These are phyloP conservation scores for Fraxinus quadrangulata DNA, from an alignment of 257 asterid genomes.

Conservation along the genomic window DNA sequence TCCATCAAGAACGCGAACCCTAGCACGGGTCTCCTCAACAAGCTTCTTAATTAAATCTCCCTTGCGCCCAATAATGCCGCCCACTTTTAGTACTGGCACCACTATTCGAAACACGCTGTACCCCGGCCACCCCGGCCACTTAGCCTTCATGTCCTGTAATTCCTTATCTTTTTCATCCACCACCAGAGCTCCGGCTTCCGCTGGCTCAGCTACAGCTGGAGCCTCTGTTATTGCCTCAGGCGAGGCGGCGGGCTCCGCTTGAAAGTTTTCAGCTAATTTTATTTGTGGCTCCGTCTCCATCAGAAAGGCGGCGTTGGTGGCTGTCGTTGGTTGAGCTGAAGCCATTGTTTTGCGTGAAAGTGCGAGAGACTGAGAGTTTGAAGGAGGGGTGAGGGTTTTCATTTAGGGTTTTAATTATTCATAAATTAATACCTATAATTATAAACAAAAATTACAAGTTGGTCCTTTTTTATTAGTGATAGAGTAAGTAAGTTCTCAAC, in stretches of 20 bases:
- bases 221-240: background rate
- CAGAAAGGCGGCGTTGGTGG: background rate
- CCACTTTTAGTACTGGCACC: conserved; percentile 51
- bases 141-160: background rate
- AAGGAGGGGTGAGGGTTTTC: background rate
- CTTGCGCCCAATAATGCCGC: conserved; percentile 52
- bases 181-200: background rate
- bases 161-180: conserved; percentile 17
- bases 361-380: background rate
- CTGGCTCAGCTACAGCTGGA: background rate
- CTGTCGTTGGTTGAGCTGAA: background rate
- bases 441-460: background rate
- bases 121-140: conserved; percentile 67
- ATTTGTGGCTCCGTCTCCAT: background rate
- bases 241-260: background rate
- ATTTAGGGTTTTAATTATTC: too few relatives aligned
- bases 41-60: conserved; percentile 53
- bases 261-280: background rate
- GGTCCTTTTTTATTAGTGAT: background rate
- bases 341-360: background rate
- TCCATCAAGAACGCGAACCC: conserved; percentile 46
- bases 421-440: background rate
- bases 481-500: background rate
- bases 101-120: conserved; percentile 40
- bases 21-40: conserved; percentile 46